phyloP scores from a whole-genome alignment of 257 asterid genomes.

The Thymus mandschuricus region DNA sequence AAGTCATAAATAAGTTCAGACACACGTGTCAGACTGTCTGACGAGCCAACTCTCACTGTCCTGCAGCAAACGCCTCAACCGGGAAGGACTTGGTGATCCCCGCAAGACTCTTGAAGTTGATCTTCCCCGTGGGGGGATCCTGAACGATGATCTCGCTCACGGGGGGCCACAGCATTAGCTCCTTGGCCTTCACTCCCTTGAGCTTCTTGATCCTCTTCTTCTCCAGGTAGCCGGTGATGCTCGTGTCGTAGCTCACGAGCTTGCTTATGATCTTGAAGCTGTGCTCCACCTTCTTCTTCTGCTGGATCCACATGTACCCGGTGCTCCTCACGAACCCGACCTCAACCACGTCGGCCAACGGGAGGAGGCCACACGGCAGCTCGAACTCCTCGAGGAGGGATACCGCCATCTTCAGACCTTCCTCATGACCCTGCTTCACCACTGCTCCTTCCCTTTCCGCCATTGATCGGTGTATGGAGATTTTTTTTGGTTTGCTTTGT shows the following conservation, averaged over 20 bases:
- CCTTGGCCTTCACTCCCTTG: conserved; percentile 74
- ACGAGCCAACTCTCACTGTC: conserved; percentile 42
- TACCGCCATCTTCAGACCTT: conserved; percentile 52
- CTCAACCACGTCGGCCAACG: conserved; percentile 63
- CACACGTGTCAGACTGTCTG: not conserved
- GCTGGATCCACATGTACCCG: conserved; percentile 77
- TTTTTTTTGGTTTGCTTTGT: not conserved
- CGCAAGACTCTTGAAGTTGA: conserved; percentile 77
- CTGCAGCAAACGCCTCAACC: conserved; percentile 67
- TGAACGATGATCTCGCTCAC: conserved; percentile 54
- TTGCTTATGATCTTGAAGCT: conserved; percentile 63
- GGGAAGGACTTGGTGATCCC: conserved; percentile 81
- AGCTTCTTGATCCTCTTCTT: conserved; percentile 75
- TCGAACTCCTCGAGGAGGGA: conserved; percentile 71
- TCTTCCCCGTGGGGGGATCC: conserved; percentile 61
- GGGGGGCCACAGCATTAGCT: conserved; percentile 78
- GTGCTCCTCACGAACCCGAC: conserved; percentile 66
- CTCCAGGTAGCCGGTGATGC: conserved; percentile 51
- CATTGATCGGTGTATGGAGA: conserved; percentile 38
- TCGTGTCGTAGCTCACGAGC: conserved; percentile 57
- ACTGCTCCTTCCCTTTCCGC: conserved; percentile 74
- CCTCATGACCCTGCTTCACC: conserved; percentile 55
- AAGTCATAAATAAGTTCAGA: not conserved
- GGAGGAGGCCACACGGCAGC: conserved; percentile 75
- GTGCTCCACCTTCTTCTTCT: conserved; percentile 66